Evolutionary conservation across 78 protist species (phyloP), one percentile per base, ranked within the genome.

Genomic region (Planoprotostelium fungivorum): DNA sequence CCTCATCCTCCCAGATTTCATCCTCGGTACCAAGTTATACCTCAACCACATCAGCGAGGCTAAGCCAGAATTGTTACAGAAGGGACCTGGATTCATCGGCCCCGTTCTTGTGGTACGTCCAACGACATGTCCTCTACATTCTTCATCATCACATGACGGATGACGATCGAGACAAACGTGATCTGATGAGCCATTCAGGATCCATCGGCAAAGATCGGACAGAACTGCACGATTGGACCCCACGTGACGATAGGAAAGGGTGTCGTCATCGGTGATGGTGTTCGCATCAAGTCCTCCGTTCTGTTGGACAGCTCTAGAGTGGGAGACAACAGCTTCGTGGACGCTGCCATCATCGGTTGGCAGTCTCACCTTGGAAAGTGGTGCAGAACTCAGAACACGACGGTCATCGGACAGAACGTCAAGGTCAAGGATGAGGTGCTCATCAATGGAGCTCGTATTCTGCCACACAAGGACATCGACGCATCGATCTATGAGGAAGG

Each of bases 351-450:
- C 91, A 89, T 98, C 34, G 99, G 99, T n/a, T 98, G 99, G 99
- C 63, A 88, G 5, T 90, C 95, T 29, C 37, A 86, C 29, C 93
- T 98, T 35, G 98, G 98, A 0, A 90, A 63, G 31, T 98, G 98
- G 99, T 92, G 39, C 34, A 92, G 99, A 51, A 83, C 98, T 89
- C 96, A 97, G 36, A 91, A 91, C 36, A 91, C 91, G 28, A 38
- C 98, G 0, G 98, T 98, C 23, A 89, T 98, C 0, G 99, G 99
- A 28, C 97, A 97, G 84, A 98, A 97, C 39, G 99, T 98, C 29
- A 37, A 86, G 28, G 86, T 98, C 34, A 34, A 37, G n/a, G 97
- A 94, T 39, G 99, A 98, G 95, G 86, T 97, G 37, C 90, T 83
- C 85, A 34, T 98, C 63, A 97, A 97, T 88, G 99, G 99, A 31